Percentiles rank a stretch among this genome's conserved stretches.
phyloP scores from a whole-genome alignment of 345 rosid species.

The Eutrema heterophyllum region DNA sequence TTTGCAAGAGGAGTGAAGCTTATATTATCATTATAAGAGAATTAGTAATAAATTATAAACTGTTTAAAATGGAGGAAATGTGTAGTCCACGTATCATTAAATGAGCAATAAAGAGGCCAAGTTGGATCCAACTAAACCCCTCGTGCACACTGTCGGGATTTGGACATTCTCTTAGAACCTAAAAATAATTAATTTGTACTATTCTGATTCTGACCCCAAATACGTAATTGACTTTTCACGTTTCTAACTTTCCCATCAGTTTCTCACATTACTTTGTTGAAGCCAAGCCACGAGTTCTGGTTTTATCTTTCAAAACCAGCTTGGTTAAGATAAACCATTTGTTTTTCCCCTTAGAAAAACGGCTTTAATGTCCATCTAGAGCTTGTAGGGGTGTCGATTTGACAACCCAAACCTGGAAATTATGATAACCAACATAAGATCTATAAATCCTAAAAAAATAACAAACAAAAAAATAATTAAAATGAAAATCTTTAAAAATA shows the following conservation, averaged over 20 bases:
- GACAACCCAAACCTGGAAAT: not conserved
- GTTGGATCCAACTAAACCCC: slow-evolving; percentile 36
- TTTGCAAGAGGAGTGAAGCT: not conserved
- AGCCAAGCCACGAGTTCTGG: slow-evolving; percentile 6
- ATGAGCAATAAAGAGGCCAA: slow-evolving; percentile 32
- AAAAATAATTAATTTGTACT: not conserved
- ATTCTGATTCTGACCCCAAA: slow-evolving; percentile 11
- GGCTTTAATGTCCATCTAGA: not conserved
- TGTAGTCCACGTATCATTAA: slow-evolving; percentile 26
- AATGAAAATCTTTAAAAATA: too few species aligned
- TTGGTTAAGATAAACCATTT: not conserved
- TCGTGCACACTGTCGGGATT: slow-evolving; percentile 35
- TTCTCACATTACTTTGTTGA: not conserved
- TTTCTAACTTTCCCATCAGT: not conserved
- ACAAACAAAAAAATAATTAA: too few species aligned
- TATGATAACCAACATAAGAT: not conserved
- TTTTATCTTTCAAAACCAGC: not conserved
- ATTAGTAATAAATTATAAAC: not conserved
- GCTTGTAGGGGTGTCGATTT: not conserved
- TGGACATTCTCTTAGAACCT: slow-evolving; percentile 28
- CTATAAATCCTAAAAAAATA: not conserved
- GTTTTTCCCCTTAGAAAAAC: not conserved
- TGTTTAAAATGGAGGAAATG: not conserved
- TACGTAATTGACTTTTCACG: not conserved
- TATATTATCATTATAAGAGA: not conserved